These are phyloP conservation scores for Theobroma grandiflorum DNA, from an alignment of 441 rosid genomes.

Conservation along the genomic window DNA sequence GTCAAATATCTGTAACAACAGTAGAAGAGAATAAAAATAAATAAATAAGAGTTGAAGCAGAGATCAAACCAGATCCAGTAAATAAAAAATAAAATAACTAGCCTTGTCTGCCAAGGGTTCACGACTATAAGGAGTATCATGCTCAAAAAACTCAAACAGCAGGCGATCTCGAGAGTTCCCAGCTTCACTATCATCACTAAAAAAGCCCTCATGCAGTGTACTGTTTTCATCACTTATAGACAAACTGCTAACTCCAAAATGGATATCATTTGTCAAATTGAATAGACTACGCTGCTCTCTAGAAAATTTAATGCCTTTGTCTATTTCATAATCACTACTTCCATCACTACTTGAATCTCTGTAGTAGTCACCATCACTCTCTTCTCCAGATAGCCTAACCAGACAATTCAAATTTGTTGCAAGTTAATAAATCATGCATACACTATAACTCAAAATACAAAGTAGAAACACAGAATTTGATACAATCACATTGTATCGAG, in stretches of 20 bases:
- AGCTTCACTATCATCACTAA: slow-evolving; percentile 50
- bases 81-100: slow-evolving; percentile 14
- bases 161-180: slow-evolving; percentile 36
- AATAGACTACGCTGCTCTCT: slow-evolving; percentile 9
- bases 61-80: neutral
- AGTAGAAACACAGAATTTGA: neutral
- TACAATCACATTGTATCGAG: neutral
- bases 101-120: slow-evolving; percentile 60
- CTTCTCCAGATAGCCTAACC: slow-evolving; percentile 44
- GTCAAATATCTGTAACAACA: slow-evolving; percentile 42
- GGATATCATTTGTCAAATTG: slow-evolving; percentile 17
- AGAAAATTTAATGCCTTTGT: slow-evolving; percentile 35
- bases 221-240: slow-evolving; percentile 43
- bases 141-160: slow-evolving; percentile 53
- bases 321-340: slow-evolving; percentile 46
- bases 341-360: slow-evolving; percentile 56
- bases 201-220: slow-evolving; percentile 41
- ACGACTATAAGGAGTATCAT: slow-evolving; percentile 47
- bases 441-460: neutral
- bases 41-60: neutral
- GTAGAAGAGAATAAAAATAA: neutral
- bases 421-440: slow-evolving; percentile 8
- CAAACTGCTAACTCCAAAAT: slow-evolving; percentile 36
- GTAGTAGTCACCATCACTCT: slow-evolving; percentile 45
- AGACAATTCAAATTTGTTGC: slow-evolving; percentile 20